phyloP scores from a whole-genome alignment of 2,329 filamentous ascomycete genomes.

The Zalaria sp. region DNA sequence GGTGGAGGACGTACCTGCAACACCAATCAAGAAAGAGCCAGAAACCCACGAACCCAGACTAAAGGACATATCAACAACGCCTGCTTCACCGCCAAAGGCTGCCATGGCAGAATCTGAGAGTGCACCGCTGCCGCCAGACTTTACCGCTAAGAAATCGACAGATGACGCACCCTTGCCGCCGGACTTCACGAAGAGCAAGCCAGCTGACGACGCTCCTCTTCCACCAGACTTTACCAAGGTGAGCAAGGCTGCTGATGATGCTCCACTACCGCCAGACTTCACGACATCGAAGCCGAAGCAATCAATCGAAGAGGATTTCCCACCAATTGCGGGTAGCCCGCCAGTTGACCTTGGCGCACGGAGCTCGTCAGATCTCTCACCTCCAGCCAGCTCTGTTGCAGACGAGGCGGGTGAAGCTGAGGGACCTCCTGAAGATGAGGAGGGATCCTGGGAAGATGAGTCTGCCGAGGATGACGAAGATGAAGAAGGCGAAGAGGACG shows the following conservation, averaged over 20 bases:
- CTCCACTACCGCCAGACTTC: conserved; percentile 24
- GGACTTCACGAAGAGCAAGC: conserved; percentile 22
- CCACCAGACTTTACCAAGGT: not conserved
- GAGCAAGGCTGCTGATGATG: conserved; percentile 6
- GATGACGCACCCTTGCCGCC: conserved; percentile 26
- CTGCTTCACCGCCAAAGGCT: conserved; percentile 13
- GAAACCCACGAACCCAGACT: conserved; percentile 16
- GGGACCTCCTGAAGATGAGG: conserved; percentile 17
- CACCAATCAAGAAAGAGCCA: conserved; percentile 25
- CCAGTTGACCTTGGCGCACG: conserved; percentile 24
- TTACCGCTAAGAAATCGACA: conserved; percentile 14
- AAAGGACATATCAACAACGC: conserved; percentile 23
- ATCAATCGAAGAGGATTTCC: conserved; percentile 15
- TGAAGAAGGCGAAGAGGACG: conserved; percentile 17
- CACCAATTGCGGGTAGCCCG: conserved; percentile 33
- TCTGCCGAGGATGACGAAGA: conserved; percentile 26
- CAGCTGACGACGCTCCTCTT: conserved; percentile 7
- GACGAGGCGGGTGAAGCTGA: conserved; percentile 21
- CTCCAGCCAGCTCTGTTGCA: conserved; percentile 13
- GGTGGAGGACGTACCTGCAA: conserved; percentile 16
- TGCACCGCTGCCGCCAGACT: conserved; percentile 23
- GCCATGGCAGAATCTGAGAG: conserved; percentile 10
- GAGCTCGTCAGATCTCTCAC: conserved; percentile 13
- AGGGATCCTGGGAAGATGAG: conserved; percentile 17
- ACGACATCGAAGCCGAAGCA: conserved; percentile 14